These are phyloP conservation scores for Narthecium ossifragum DNA, from an alignment of 106 monocot species.

Conservation along the genomic window DNA sequence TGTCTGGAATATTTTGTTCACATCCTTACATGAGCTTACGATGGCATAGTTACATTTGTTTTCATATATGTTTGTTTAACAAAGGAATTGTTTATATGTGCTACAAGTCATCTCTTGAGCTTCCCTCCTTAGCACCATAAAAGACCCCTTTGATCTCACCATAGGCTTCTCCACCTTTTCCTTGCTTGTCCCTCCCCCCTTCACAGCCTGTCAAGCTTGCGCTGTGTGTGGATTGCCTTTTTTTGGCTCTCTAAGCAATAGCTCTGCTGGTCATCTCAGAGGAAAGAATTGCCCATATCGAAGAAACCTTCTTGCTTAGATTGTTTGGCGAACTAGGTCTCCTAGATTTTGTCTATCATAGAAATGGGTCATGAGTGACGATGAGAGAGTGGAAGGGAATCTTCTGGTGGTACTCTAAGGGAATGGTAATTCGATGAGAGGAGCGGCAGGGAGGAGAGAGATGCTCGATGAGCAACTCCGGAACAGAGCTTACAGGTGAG, in stretches of 20 bases:
- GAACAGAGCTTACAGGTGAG: constrained; percentile 26
- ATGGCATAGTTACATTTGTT: constrained; percentile 26
- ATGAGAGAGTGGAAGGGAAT: constrained; percentile 1
- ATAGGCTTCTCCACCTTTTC: constrained; percentile 10
- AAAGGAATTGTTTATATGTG: neutral
- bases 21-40: constrained; percentile 33
- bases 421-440: constrained; percentile 17
- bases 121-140: constrained; percentile 8
- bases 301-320: neutral
- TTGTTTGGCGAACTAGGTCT: too few relatives aligned
- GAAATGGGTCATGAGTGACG: neutral
- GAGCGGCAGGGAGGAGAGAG: constrained; percentile 10
- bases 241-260: constrained; percentile 14
- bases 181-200: neutral
- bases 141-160: constrained; percentile 7
- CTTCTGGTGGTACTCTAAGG: constrained; percentile 7
- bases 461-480: constrained; percentile 19
- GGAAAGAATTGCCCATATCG: neutral
- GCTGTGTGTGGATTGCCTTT: constrained; percentile 13
- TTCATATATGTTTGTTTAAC: constrained; percentile 10
- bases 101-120: neutral
- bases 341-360: too few relatives aligned
- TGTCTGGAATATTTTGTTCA: constrained; percentile 55
- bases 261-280: constrained; percentile 11
- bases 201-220: constrained; percentile 18